Evolutionary conservation across 306 rosid genomes (phyloP).

Genomic region (Cucumis cinereus): DNA sequence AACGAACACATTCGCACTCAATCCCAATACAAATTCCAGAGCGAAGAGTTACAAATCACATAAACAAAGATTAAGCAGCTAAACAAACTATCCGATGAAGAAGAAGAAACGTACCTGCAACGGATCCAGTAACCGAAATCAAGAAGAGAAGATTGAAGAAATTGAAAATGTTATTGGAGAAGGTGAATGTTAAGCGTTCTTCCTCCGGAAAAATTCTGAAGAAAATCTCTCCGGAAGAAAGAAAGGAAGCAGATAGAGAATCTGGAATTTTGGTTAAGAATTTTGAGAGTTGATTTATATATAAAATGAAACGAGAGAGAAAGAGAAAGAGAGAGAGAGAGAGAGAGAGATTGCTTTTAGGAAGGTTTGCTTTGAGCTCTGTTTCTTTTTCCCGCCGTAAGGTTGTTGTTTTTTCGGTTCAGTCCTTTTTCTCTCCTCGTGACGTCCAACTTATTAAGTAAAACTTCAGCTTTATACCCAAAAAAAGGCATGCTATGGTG

Average conservation of each 20-base stretch:
- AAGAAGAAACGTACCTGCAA: neutral
- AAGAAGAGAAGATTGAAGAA: neutral
- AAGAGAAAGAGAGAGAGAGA: neutral
- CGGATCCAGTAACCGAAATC: neutral
- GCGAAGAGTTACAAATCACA: neutral
- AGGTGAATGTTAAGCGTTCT: neutral
- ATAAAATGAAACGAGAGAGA: neutral
- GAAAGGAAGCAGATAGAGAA: neutral
- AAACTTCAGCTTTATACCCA: neutral
- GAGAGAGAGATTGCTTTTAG: slow-evolving; percentile 18
- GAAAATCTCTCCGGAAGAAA: neutral
- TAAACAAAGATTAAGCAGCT: neutral
- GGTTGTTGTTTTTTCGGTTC: slow-evolving; percentile 11
- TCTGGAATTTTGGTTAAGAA: slow-evolving; percentile 15
- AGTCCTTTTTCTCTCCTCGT: slow-evolving; percentile 9
- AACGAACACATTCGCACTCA: no score
- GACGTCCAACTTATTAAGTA: neutral
- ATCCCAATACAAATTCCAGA: neutral
- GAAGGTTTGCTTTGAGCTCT: slow-evolving; percentile 20
- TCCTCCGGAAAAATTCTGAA: neutral
- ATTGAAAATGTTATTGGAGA: neutral
- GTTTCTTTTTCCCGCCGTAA: slow-evolving; percentile 37
- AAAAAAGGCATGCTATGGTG: neutral
- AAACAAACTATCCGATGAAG: neutral
- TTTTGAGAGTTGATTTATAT: slow-evolving; percentile 10